Conservation (phyloP, 495 filamentous ascomycete genomes). For the Lasiosphaeris hirsuta region DNA sequence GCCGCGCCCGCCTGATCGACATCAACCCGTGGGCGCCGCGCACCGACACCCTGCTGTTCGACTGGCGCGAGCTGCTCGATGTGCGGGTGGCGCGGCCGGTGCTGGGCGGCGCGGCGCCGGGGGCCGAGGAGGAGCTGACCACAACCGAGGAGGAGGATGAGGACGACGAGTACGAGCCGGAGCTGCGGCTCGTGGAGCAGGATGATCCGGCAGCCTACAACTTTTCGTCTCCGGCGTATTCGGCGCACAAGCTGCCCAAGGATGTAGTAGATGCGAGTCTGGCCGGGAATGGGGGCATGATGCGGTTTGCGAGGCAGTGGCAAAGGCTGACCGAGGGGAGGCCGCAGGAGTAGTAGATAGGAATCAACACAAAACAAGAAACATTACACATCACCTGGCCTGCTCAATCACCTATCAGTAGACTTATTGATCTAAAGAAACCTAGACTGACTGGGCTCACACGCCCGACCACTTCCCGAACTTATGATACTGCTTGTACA, state of each 20-base stretch:
- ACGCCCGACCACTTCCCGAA: constrained; percentile 69
- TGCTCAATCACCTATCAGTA: neutral
- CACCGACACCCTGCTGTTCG: constrained; percentile 86
- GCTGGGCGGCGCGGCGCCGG: constrained; percentile 39
- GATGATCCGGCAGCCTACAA: constrained; percentile 84
- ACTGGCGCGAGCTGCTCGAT: constrained; percentile 81
- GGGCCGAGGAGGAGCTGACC: constrained; percentile 19
- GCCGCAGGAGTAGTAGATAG: neutral
- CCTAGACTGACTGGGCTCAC: constrained; percentile 14
- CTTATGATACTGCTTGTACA: constrained; percentile 66
- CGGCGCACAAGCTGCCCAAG: constrained; percentile 89
- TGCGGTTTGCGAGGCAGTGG: constrained; percentile 87
- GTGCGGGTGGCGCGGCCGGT: constrained; percentile 56
- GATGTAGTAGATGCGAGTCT: constrained; percentile 91
- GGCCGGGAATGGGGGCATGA: constrained; percentile 68
- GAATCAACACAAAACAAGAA: neutral
- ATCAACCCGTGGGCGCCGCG: constrained; percentile 92
- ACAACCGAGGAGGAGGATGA: constrained; percentile 38
- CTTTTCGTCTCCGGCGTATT: constrained; percentile 83
- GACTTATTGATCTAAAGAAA: neutral
- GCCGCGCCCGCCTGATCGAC: constrained; percentile 79
- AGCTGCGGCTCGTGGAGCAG: constrained; percentile 75
- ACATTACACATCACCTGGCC: neutral
- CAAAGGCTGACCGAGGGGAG: constrained; percentile 55
- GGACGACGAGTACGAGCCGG: constrained; percentile 61